These are phyloP conservation scores for Leccinum disarticulatum DNA, from an alignment of 768 basidiomycete genomes.

Conservation along the genomic window DNA sequence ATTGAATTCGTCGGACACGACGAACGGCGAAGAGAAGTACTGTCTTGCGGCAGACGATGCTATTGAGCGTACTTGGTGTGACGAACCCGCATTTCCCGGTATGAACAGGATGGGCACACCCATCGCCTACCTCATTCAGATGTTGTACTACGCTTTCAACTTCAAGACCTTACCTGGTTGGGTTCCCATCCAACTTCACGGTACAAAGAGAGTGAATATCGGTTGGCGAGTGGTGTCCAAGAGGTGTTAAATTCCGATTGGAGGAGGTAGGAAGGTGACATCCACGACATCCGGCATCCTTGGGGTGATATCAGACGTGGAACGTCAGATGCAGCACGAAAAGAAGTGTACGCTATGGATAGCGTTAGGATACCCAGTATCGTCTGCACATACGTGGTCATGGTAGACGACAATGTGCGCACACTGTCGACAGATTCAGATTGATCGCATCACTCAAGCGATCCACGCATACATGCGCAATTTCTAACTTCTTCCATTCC, in stretches of 20 bases:
- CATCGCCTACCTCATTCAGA: slow-evolving; percentile 22
- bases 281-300: slow-evolving; percentile 96
- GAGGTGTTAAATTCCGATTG: slow-evolving; percentile 64
- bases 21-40: slow-evolving; percentile 63
- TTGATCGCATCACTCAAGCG: not conserved
- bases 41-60: slow-evolving; percentile 88
- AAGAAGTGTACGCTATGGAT: slow-evolving; percentile 39
- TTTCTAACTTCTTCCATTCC: slow-evolving; percentile 37
- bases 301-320: slow-evolving; percentile 67
- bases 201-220: slow-evolving; percentile 90
- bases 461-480: not conserved
- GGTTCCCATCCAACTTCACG: slow-evolving; percentile 85
- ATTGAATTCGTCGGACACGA: slow-evolving; percentile 54
- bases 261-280: slow-evolving; percentile 86
- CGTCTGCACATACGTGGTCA: slow-evolving; percentile 13
- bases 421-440: not conserved
- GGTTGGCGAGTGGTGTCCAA: slow-evolving; percentile 68
- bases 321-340: slow-evolving; percentile 45
- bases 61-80: slow-evolving; percentile 90
- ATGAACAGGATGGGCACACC: slow-evolving; percentile 93
- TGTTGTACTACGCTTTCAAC: not conserved
- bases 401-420: not conserved
- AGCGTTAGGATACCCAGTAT: slow-evolving; percentile 36
- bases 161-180: slow-evolving; percentile 43
- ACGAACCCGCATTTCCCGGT: slow-evolving; percentile 96